Conservation (phyloP, 2,329 filamentous ascomycete species). For the Colletotrichum simmondsii region DNA sequence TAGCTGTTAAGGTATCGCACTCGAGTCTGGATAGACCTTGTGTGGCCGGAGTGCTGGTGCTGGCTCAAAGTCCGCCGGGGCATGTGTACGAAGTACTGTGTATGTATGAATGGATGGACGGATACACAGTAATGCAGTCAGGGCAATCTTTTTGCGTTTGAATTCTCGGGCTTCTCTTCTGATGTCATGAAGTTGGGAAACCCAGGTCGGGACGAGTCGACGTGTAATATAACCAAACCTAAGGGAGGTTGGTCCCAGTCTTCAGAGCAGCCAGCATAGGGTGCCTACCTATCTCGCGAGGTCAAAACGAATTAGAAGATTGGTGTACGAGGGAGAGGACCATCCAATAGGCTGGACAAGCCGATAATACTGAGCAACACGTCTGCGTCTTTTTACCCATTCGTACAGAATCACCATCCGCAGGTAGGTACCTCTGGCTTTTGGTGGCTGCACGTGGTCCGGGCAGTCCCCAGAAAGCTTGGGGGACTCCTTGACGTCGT, state of each 20-base stretch:
- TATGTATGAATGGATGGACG: neutral
- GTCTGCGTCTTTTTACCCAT: neutral
- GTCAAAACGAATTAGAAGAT: neutral
- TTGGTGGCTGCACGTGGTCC: neutral
- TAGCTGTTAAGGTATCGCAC: neutral
- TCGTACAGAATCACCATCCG: neutral
- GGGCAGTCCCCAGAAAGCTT: slow-evolving; percentile 8
- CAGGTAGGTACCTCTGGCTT: neutral
- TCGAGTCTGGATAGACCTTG: neutral
- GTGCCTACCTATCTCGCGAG: neutral
- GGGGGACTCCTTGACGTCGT: slow-evolving; percentile 10
- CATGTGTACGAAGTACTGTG: neutral
- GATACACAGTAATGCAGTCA: neutral
- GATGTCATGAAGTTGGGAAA: neutral
- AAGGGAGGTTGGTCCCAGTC: neutral
- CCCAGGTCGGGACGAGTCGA: neutral
- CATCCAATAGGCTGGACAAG: neutral
- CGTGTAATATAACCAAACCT: neutral
- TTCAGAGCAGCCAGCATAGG: no score
- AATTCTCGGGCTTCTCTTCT: neutral
- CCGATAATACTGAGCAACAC: neutral
- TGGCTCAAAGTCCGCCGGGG: neutral
- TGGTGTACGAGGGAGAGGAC: neutral
- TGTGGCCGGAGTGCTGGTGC: neutral
- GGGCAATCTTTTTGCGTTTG: neutral